Base-by-base conservation (phyloP, 148 eudicot genomes). In the Rhododendron vialii region DNA sequence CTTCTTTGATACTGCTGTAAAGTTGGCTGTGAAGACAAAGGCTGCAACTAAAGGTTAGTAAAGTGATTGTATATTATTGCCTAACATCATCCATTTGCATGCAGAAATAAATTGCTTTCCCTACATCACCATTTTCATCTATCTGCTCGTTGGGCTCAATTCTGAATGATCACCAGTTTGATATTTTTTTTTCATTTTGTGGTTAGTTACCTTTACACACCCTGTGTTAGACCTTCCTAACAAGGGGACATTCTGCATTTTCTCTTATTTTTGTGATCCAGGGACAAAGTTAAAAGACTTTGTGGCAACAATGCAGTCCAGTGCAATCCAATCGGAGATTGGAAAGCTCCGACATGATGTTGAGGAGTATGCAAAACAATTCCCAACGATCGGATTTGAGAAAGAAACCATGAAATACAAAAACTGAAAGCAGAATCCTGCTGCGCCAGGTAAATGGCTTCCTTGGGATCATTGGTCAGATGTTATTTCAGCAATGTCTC, bases 241-340 rank as follows among this genome's bases (percentile, higher is more conserved):
- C 26, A 0, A 61, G 67, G 69, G 73, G 41, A 38, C 9, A 24
- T 24, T 17, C 36, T 88, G 83, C 9, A 69, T 35, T 71, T 90
- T 33, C 47, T 81, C 18, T 81, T 43, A 10, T 77, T 80, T 80
- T 74, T 17, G 33, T 85, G 26, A 79, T 45, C 74, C 88, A 97
- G 99, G 99, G 76, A 94, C 99, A 83, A 97, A 97, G 88, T 88
- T 97, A 92, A 97, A 97, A 92, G 99, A 97, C 95, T 97, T 97
- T 75, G 90, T 94, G 82, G 90, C 92, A 24, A 81, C 98, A 88
- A 82, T 97, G 93, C 91, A 92, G 82, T 93, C 99, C 53, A 91
- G 87, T 85, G 89, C 88, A 48, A 84, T 93, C 88, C 91, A 97
- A 84, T 91, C 98, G 24, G 99, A 95, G 92, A 91, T 95, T 78